Conservation (phyloP, 108 stramenopile species). For the Fistulifera solaris region DNA sequence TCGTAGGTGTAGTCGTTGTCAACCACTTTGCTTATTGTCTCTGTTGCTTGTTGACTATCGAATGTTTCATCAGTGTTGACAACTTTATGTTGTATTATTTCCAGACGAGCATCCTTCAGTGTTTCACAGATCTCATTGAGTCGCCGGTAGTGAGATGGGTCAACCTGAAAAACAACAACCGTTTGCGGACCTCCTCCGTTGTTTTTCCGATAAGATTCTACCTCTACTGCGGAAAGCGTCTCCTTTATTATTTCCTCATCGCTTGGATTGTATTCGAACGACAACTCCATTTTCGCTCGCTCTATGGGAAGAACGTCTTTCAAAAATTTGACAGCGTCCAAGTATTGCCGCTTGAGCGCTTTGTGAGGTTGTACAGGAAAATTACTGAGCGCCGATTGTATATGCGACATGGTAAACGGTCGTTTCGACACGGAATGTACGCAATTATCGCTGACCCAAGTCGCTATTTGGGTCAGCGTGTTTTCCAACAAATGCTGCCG, state of each 20-base stretch:
- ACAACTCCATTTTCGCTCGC: slow-evolving; percentile 91
- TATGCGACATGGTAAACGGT: slow-evolving; percentile 87
- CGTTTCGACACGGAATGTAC: slow-evolving; percentile 72
- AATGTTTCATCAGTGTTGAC: slow-evolving; percentile 13
- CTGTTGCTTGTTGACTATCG: not conserved
- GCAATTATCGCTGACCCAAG: slow-evolving; percentile 89
- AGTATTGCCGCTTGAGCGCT: slow-evolving; percentile 87
- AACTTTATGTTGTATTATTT: slow-evolving; percentile 65
- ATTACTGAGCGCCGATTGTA: slow-evolving; percentile 79
- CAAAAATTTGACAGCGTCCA: slow-evolving; percentile 89
- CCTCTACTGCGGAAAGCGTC: not conserved
- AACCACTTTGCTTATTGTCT: too few species aligned
- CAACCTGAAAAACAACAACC: slow-evolving; percentile 37
- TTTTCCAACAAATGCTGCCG: slow-evolving; percentile 68
- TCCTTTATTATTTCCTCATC: slow-evolving; percentile 8
- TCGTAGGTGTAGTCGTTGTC: slow-evolving; percentile 4
- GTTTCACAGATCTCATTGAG: slow-evolving; percentile 44
- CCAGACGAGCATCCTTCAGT: slow-evolving; percentile 38
- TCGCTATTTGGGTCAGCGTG: slow-evolving; percentile 78
- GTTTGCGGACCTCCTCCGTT: not conserved
- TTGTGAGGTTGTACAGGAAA: slow-evolving; percentile 85
- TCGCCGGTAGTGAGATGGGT: slow-evolving; percentile 75
- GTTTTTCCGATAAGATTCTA: not conserved
- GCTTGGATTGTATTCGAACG: slow-evolving; percentile 29
- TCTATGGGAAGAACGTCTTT: slow-evolving; percentile 83